A percentile compares a stretch with the other conserved stretches of the same genome.
These are phyloP conservation scores for Bipolaris victoriae DNA, from an alignment of 2,329 filamentous ascomycete species.

Conservation along the genomic window DNA sequence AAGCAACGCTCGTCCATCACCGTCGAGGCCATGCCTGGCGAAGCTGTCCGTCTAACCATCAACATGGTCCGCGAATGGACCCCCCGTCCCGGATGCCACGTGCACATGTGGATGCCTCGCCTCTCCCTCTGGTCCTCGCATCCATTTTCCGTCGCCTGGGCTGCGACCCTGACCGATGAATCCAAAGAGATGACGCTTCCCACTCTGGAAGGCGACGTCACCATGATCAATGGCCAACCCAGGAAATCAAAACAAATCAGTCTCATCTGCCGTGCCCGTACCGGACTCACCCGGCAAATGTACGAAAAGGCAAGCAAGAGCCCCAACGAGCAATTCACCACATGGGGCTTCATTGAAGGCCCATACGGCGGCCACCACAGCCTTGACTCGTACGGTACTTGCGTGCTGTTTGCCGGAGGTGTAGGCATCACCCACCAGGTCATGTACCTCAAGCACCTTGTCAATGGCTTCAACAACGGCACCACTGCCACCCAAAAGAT, in stretches of 20 bases:
- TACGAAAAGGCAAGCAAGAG: constrained; percentile 70
- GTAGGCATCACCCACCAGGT: constrained; percentile 83
- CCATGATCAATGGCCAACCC: constrained; percentile 25
- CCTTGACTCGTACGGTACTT: constrained; percentile 77
- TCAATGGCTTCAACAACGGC: constrained; percentile 70
- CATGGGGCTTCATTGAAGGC: constrained; percentile 73
- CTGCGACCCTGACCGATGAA: constrained; percentile 41
- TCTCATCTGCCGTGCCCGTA: constrained; percentile 74
- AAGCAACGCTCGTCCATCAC: constrained; percentile 59
- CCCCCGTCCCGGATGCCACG: constrained; percentile 63
- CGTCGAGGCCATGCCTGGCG: constrained; percentile 64
- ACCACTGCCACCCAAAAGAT: constrained; percentile 75
- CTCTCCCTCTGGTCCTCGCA: constrained; percentile 53
- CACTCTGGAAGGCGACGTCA: constrained; percentile 38
- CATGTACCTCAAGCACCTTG: constrained; percentile 74
- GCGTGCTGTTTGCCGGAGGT: constrained; percentile 79
- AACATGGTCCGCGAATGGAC: constrained; percentile 61
- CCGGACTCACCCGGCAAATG: constrained; percentile 73
- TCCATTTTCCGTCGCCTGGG: constrained; percentile 60
- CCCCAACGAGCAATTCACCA: constrained; percentile 65
- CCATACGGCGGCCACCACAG: constrained; percentile 75
- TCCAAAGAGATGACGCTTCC: constrained; percentile 46
- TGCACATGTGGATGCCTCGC: constrained; percentile 64
- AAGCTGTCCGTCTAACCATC: constrained; percentile 67
- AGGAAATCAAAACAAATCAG: constrained; percentile 60